Base-by-base conservation (phyloP, 1,284 basidiomycete species). In the Fomitopsis betulina region DNA sequence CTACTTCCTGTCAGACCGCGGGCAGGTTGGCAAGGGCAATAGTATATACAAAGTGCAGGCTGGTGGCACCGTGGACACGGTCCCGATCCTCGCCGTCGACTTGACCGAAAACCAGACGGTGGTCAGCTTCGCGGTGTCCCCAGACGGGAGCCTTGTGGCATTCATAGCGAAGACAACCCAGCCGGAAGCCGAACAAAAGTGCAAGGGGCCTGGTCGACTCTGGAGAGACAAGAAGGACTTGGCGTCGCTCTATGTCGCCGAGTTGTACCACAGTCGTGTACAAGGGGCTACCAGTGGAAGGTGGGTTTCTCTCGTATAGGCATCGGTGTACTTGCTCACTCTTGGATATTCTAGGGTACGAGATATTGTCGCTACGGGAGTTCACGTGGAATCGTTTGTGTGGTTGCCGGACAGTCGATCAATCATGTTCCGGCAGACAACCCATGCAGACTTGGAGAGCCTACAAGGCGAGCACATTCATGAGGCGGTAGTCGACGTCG, bases 1-100 rank as follows among this genome's bases (percentile, higher is more conserved):
- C 19, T 59, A 56, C 55, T 59, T 59, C 19, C 49, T 59, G 10
- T 59, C 58, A 13, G 58, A 56, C 42, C 49, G 42, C 9, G 39
- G 6, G 5, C 32, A 53, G n/a, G 39, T 25, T 13, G 58, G 54
- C 9, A 54, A 42, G 13, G 4, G 40, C 1, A n/a, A 40, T 7
- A 49, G 56, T 8, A 56, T 59, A 30, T 59, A 59, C 37, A 19
- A 19, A 17, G 8, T 59, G 21, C 37, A 54, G 3, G 5, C 21
- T 5, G 25, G 37, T 59, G 54, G 54, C n/a, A 43, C 54, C 8
- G 5, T 32, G 17, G 30, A 52, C 15, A 27, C 43, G 6, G 49
- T 42, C 13, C 58, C 58, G 12, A 25, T 10, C 3, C 38, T 15
- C 8, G 42, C 37, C 3, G 27, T 33, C 17, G 21, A 49, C 17